Base-by-base conservation (phyloP, 768 basidiomycete genomes). In the Naganishia onofrii region DNA sequence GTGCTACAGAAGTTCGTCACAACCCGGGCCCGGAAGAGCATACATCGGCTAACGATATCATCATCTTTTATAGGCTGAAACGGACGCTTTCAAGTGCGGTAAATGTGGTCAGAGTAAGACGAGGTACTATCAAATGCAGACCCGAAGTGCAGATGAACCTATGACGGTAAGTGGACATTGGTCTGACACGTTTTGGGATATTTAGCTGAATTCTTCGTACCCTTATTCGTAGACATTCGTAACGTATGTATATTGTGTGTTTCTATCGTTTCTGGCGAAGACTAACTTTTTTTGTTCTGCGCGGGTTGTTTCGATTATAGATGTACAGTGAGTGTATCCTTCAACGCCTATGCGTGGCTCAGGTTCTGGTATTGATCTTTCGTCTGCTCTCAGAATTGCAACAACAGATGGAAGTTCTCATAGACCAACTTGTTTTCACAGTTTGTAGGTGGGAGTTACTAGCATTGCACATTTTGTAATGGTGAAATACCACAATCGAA, bases 71-170 rank as follows among this genome's bases (percentile, higher is more conserved):
- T 87, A 93, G 80, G 93, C 94, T 17, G 96, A 98, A 81, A 99
- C 96, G 0, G 92, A 93, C 73, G 94, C 92, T 2, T 99, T 99
- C 90, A 92, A 97, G 79, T 99, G 96, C 77, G 85, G 88, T 12
- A 86, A 91, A 75, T 99, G 96, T 87, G 94, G 93, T 76, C 90
- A 94, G 86, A 88, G 81, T 23, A 81, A 81, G 67, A 81, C 92
- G 76, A 86, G 89, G 54, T 97, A 96, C 76, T 89, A 92, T 74
- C 93, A 98, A 83, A 92, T 92, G 75, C 96, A 99, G 80, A 99
- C 96, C 9, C 86, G 96, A 67, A 93, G 91, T 77, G 95, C 96
- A 9, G 96, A 98, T 83, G 96, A 97, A 82, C 94, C 95, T 28
- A 97, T 98, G 94, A 97, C 95, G 2, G 68, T 69, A 34, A 51